Conservation (phyloP, 495 filamentous ascomycete species). For the Physcia stellaris region DNA sequence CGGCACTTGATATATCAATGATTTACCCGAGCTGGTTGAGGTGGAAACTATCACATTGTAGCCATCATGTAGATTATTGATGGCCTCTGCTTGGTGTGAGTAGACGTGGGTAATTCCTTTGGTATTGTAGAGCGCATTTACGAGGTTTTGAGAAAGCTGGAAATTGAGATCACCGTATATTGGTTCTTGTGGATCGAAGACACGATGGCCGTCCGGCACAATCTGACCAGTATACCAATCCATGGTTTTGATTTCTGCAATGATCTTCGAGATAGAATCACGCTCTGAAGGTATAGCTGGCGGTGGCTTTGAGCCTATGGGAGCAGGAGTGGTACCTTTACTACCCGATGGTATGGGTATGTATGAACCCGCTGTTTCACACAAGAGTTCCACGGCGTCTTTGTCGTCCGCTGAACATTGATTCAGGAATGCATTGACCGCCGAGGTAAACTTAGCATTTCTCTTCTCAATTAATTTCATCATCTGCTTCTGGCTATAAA, state of each 20-base stretch:
- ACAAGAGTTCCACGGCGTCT: conserved; percentile 55
- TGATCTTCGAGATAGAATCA: conserved; percentile 70
- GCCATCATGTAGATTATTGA: conserved; percentile 75
- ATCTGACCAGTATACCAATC: conserved; percentile 89
- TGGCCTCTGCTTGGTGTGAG: conserved; percentile 87
- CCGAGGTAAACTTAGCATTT: conserved; percentile 70
- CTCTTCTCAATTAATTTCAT: conserved; percentile 80
- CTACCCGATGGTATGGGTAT: conserved; percentile 38
- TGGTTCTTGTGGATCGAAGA: conserved; percentile 77
- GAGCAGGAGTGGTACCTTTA: conserved; percentile 32
- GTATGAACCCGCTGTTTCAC: conserved; percentile 30
- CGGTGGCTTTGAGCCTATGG: conserved; percentile 28
- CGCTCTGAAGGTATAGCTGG: conserved; percentile 68
- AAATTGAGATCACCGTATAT: conserved; percentile 79
- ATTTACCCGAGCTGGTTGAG: conserved; percentile 93
- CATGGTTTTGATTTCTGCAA: conserved; percentile 65
- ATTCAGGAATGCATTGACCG: conserved; percentile 64
- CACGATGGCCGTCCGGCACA: conserved; percentile 84
- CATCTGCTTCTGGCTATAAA: conserved; percentile 88
- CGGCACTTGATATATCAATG: conserved; percentile 89
- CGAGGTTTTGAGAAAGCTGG: conserved; percentile 72
- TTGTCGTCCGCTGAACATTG: conserved; percentile 37
- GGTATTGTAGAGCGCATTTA: conserved; percentile 89
- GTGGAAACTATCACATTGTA: conserved; percentile 86
- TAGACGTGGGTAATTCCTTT: conserved; percentile 78